Evolutionary conservation across 2,329 filamentous ascomycete species (phyloP).

Genomic region (Fusarium multiceps): DNA sequence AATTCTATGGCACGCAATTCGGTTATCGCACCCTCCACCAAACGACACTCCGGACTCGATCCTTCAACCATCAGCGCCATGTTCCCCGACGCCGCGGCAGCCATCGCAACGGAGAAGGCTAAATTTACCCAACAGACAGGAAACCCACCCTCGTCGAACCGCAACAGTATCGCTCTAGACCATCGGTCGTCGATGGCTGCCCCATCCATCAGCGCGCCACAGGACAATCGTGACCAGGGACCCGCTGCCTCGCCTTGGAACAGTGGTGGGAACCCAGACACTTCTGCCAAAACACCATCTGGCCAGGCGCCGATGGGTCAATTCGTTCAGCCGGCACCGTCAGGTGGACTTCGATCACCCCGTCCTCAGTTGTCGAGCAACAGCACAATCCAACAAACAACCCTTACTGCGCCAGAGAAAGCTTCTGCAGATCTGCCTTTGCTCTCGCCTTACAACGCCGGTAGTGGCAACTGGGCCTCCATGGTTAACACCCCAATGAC

Average conservation of each 20-base stretch:
- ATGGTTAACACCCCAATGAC: slow-evolving; percentile 99
- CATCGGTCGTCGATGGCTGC: slow-evolving; percentile 79
- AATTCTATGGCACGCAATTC: slow-evolving; percentile 87
- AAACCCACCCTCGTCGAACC: slow-evolving; percentile 87
- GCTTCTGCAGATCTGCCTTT: slow-evolving; percentile 78
- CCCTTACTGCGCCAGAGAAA: slow-evolving; percentile 76
- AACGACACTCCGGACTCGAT: slow-evolving; percentile 95
- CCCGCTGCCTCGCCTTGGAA: slow-evolving; percentile 79
- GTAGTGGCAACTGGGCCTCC: slow-evolving; percentile 95
- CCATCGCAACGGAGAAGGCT: slow-evolving; percentile 98
- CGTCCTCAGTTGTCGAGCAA: slow-evolving; percentile 75
- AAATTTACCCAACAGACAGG: slow-evolving; percentile 97
- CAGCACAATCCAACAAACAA: slow-evolving; percentile 83
- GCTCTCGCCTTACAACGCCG: slow-evolving; percentile 83
- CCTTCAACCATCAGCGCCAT: slow-evolving; percentile 95
- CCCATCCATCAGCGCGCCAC: slow-evolving; percentile 75
- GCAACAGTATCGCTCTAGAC: slow-evolving; percentile 87
- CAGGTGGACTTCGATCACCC: slow-evolving; percentile 81
- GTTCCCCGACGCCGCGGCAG: slow-evolving; percentile 97
- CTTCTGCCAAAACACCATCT: slow-evolving; percentile 76
- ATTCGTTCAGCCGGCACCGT: slow-evolving; percentile 84
- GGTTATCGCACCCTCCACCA: slow-evolving; percentile 79
- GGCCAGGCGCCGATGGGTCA: slow-evolving; percentile 92
- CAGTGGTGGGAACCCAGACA: slow-evolving; percentile 60
- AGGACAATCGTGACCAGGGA: slow-evolving; percentile 48